Evolutionary conservation across 768 basidiomycete species (phyloP), one percentile per base, ranked within the genome.

Genomic region (Jaapia argillacea): DNA sequence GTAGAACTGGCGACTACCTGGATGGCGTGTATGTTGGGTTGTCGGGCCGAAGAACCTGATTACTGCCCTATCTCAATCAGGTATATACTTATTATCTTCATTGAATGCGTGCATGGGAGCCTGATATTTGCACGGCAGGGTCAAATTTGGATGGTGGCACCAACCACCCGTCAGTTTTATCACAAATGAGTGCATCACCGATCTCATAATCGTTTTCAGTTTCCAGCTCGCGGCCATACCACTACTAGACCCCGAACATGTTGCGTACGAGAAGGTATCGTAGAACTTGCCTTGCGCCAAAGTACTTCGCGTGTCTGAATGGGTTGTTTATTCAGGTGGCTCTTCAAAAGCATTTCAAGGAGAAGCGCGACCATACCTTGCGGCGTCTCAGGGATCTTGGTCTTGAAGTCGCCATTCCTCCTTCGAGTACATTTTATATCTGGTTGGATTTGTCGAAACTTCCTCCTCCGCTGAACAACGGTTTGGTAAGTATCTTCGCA

Each of bases 21-120:
- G 93, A 26, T 97, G 90, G 90, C 75, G 93, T 50, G 69, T 92
- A 31, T 93, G 89, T 64, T 90, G 86, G 92, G 90, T 96, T 24
- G 58, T 94, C 18, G 92, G 90, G 1, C 93, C 92, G 13, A 90
- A 85, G 64, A 85, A 87, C 58, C 58, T 96, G 36, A 71, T 94
- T 51, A 81, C 82, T 6, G 92, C 91, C 1, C 75, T 96, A 33
- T 88, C 86, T 16, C 93, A 97, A 57, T 85, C 85, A 21, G 87
- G 83, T 66, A 89, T 87, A 6, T 96, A 91, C n/a, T n/a, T n/a
- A n/a, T 59, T 6, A 39, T 45, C 33, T 24, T 16, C 23, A 14
- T 23, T 40, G 7, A 18, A 35, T 46, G n/a, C n/a, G n/a, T n/a
- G n/a, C 5, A 21, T 6, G 33, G 18, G 33, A 44, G 16, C 40